Conservation (phyloP, 140 eudicot species). For the Cichorium intybus region DNA sequence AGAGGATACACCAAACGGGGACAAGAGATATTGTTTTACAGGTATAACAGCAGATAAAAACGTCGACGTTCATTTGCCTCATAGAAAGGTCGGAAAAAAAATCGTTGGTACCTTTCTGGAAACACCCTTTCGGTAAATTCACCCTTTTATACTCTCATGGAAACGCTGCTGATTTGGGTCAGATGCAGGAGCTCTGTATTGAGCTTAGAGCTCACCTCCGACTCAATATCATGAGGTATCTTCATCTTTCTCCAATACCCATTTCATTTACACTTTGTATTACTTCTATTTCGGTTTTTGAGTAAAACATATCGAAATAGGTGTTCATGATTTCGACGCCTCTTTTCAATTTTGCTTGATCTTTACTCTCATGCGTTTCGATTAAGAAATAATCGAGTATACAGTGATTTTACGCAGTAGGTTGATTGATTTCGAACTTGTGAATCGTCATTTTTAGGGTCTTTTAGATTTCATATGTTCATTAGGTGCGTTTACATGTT, state of each 20-base stretch:
- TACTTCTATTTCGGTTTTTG: not conserved
- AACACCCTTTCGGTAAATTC: constrained; percentile 57
- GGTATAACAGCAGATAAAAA: constrained; percentile 74
- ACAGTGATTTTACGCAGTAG: too few species aligned
- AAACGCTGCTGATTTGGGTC: too few species aligned
- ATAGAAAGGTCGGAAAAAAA: constrained; percentile 61
- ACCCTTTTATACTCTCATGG: constrained; percentile 74
- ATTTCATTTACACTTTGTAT: not conserved
- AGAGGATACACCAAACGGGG: constrained; percentile 34
- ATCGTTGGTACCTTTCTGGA: constrained; percentile 74
- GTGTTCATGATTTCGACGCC: too few species aligned
- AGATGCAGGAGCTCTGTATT: constrained; percentile 62
- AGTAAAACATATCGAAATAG: too few species aligned
- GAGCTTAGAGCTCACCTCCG: constrained; percentile 82
- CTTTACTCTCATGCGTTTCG: too few species aligned
- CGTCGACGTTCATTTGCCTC: constrained; percentile 57
- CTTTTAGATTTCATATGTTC: too few species aligned
- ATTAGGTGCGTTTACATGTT: too few species aligned
- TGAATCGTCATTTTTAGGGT: too few species aligned
- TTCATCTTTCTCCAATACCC: not conserved
- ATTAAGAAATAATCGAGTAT: too few species aligned
- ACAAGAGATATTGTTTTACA: constrained; percentile 40
- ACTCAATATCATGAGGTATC: constrained; percentile 63
- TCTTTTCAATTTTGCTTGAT: too few species aligned
- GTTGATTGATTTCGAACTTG: too few species aligned